Percentiles rank a stretch among this genome's conserved stretches.
phyloP scores from a whole-genome alignment of 495 filamentous ascomycete species.

The Extremus antarcticus region DNA sequence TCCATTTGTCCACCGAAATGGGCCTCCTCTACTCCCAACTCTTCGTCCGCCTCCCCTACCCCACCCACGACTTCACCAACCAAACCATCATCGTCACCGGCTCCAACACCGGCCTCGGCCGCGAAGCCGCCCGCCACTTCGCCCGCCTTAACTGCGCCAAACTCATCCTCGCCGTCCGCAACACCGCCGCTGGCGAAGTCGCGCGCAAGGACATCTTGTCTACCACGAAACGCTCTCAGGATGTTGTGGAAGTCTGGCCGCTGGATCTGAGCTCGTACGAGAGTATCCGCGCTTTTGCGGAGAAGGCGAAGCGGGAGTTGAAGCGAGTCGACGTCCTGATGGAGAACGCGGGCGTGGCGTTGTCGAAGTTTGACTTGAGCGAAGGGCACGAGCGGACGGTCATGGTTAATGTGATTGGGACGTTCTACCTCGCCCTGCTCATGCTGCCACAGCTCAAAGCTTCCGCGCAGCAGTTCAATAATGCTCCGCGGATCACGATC shows the following conservation, averaged over 20 bases:
- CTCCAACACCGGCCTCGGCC: conserved; percentile 35
- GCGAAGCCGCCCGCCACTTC: conserved; percentile 20
- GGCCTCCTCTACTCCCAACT: conserved; percentile 16
- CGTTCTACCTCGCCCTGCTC: conserved; percentile 34
- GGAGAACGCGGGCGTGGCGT: conserved; percentile 24
- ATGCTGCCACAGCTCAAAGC: conserved; percentile 29
- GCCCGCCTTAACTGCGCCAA: conserved; percentile 11
- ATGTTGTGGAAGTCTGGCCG: conserved; percentile 39
- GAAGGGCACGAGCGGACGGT: conserved; percentile 37
- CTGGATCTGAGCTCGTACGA: conserved; percentile 43
- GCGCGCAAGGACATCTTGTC: conserved; percentile 12
- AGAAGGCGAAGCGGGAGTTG: conserved; percentile 25
- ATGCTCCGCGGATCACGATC: conserved; percentile 19
- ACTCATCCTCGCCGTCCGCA: conserved; percentile 23
- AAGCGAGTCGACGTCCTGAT: conserved; percentile 18
- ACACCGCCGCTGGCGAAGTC: conserved; percentile 16
- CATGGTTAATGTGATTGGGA: conserved; percentile 37
- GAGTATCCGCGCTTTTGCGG: conserved; percentile 38
- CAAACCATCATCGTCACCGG: conserved; percentile 45
- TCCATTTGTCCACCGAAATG: no score
- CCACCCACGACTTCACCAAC: conserved; percentile 18
- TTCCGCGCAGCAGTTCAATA: conserved; percentile 19
- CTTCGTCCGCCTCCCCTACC: conserved; percentile 8
- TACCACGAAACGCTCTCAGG: neutral
- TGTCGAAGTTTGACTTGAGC: conserved; percentile 20